Evolutionary conservation across 768 basidiomycete species (phyloP), one percentile per base, ranked within the genome.

Genomic region (Mycena kentingensis): DNA sequence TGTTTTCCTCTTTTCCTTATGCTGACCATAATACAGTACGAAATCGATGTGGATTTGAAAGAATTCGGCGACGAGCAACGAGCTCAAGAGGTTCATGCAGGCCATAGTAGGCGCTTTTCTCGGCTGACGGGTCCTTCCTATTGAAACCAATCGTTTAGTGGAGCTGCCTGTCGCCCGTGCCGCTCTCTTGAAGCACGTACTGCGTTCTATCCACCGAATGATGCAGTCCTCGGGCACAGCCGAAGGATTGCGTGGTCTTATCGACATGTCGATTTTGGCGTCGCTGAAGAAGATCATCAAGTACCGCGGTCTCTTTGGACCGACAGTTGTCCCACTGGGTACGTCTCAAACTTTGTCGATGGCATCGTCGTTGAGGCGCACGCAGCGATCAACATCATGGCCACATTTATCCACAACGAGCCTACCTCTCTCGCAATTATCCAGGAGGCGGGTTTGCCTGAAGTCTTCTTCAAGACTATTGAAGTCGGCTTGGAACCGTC

Each of bases 371-470:
- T 27, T 64, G 46, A 65, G 59, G 16, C 28, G 29, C 48, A 38
- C 6, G 15, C 56, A 91, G 93, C 91, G 4, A 91, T 95, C 75
- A 93, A 95, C 67, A 88, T 94, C 64, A 92, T 97, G 86, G 85
- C 93, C 13, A 93, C 93, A 0, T 98, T 98, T 70, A 86, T 98
- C 8, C 96, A 99, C 75, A 99, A 98, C 59, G 97, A 99, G 68
- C 97, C 97, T 6, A 98, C 95, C 0, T 97, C 93, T 15, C 73
- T 99, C 51, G 75, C 84, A 2, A 87, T 96, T 48, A 88, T 99
- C 19, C 97, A 99, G 70, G 97, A 99, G 69, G 81, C 85, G 24
- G 84, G 87, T 5, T 70, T 99, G 3, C 97, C 97, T 1, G 90
- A 93, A 62, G 80, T 84, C 0, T 93, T 99, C 63, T 98, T 94